Percentiles rank a stretch among this genome's conserved stretches.
phyloP scores from a whole-genome alignment of 2,329 filamentous ascomycete genomes.

The Curvularia sp. region DNA sequence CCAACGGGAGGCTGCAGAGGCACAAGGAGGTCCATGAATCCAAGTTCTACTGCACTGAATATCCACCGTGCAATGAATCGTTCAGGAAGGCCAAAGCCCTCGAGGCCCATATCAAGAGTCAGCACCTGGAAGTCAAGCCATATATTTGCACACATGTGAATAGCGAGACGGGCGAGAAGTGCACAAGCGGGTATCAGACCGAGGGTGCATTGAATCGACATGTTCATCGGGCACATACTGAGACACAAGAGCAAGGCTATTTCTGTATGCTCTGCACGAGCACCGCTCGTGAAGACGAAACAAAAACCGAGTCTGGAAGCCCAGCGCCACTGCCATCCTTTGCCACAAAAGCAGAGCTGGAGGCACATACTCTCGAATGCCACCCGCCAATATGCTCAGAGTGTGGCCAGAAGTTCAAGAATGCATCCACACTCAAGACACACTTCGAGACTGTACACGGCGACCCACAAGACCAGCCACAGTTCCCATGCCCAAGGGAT shows the following conservation, averaged over 20 bases:
- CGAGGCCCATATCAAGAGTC: slow-evolving; percentile 78
- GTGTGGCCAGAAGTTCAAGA: slow-evolving; percentile 73
- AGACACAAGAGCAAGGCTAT: slow-evolving; percentile 63
- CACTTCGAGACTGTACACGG: slow-evolving; percentile 80
- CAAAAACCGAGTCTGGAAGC: slow-evolving; percentile 28
- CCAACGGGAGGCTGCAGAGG: slow-evolving; percentile 75
- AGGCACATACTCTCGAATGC: slow-evolving; percentile 73
- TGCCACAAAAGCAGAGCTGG: slow-evolving; percentile 72
- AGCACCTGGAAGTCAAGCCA: slow-evolving; percentile 74
- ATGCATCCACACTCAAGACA: slow-evolving; percentile 58
- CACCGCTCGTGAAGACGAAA: slow-evolving; percentile 40
- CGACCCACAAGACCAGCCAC: slow-evolving; percentile 50
- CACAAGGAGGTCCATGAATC: slow-evolving; percentile 82
- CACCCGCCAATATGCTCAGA: slow-evolving; percentile 77
- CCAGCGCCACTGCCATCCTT: slow-evolving; percentile 58
- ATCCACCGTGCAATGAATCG: slow-evolving; percentile 72
- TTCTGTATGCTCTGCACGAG: slow-evolving; percentile 75
- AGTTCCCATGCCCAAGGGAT: slow-evolving; percentile 68
- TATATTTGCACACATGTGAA: slow-evolving; percentile 72
- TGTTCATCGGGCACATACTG: slow-evolving; percentile 71
- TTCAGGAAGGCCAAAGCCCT: slow-evolving; percentile 90
- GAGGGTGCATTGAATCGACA: slow-evolving; percentile 75
- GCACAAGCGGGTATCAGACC: slow-evolving; percentile 75
- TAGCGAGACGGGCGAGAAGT: slow-evolving; percentile 61
- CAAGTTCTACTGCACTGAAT: slow-evolving; percentile 75